Base-by-base conservation (phyloP, 768 basidiomycete genomes). In the Amanita pseudoporphyria region DNA sequence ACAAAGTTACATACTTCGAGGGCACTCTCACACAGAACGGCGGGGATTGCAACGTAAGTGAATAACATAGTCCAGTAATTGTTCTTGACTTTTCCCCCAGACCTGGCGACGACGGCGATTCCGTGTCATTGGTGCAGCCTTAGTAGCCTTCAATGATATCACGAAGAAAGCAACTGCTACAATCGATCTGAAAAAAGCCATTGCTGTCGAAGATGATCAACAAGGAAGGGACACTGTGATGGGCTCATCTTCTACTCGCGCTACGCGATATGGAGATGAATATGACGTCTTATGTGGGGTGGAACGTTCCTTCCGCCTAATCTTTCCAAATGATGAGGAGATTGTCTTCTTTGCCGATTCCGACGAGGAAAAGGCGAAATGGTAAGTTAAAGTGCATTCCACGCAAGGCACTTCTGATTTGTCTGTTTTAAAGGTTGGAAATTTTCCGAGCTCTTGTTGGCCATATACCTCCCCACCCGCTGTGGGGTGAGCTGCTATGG, bases 401-500 rank as follows among this genome's bases (percentile, higher is more conserved):
- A 19, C n/a, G 9, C 13, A 24, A n/a, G 19, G 19, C n/a, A 30
- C 32, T 18, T 46, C 43, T 24, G 26, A 19, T 51, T 21, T 32
- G 9, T 49, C 48, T 2, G 55, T 38, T 32, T 22, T 57, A 6
- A 60, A 96, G 93, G 93, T 71, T 96, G 54, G 81, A 88, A 56
- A 83, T 94, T 6, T 72, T 96, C 9, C 76, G 78, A 44, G 87
- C 89, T 0, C 71, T 95, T 32, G 81, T 95, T 52, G 91, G 91
- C 6, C 84, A 81, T 51, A 92, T 96, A 56, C 93, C 93, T 7
- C 86, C 88, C 2, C 89, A 94, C 62, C 90, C 90, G 2, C 69
- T 96, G 10, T 96, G 93, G 93, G 93, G 85, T 2, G 93, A 95
- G 68, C 70, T 95, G 33, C 64, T 91, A 35, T 90, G 88, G 87